These are phyloP conservation scores for Scleromitrula shiraiana DNA, from an alignment of 2,329 filamentous ascomycete species.

Conservation along the genomic window DNA sequence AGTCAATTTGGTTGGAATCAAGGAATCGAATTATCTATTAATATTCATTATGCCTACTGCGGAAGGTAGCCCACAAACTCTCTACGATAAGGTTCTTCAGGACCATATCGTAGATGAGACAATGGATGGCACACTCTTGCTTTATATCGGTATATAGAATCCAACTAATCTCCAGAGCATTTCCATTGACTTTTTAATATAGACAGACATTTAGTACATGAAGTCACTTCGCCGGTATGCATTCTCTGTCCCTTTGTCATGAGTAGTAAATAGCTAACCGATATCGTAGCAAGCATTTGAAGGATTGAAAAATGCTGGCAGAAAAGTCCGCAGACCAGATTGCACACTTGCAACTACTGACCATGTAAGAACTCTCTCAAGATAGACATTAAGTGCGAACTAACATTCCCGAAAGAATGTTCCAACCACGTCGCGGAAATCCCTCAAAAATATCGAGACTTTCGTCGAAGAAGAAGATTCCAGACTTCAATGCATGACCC, in stretches of 20 bases:
- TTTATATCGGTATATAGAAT: slow-evolving; percentile 73
- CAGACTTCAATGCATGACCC: slow-evolving; percentile 83
- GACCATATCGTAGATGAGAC: slow-evolving; percentile 94
- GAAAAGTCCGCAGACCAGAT: slow-evolving; percentile 85
- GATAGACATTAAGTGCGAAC: not conserved
- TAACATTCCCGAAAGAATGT: slow-evolving; percentile 60
- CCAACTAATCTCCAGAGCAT: too few relatives aligned
- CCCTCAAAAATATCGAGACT: slow-evolving; percentile 83
- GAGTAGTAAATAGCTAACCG: slow-evolving; percentile 6
- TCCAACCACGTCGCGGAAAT: slow-evolving; percentile 82
- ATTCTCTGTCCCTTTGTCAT: not conserved
- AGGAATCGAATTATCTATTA: not conserved
- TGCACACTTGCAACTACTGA: slow-evolving; percentile 96
- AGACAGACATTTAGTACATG: slow-evolving; percentile 95
- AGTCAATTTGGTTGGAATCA: not conserved
- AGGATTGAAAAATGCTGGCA: slow-evolving; percentile 62
- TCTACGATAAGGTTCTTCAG: slow-evolving; percentile 97
- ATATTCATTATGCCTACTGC: slow-evolving; percentile 9
- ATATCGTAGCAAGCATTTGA: slow-evolving; percentile 87
- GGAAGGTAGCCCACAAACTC: slow-evolving; percentile 39
- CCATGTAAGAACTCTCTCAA: slow-evolving; percentile 39
- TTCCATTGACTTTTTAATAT: slow-evolving; percentile 16
- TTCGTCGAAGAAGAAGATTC: slow-evolving; percentile 84
- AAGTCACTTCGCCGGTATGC: slow-evolving; percentile 90
- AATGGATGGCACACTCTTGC: slow-evolving; percentile 81